Conservation (phyloP, 2,329 filamentous ascomycete species). For the Calonectria pteridis region DNA sequence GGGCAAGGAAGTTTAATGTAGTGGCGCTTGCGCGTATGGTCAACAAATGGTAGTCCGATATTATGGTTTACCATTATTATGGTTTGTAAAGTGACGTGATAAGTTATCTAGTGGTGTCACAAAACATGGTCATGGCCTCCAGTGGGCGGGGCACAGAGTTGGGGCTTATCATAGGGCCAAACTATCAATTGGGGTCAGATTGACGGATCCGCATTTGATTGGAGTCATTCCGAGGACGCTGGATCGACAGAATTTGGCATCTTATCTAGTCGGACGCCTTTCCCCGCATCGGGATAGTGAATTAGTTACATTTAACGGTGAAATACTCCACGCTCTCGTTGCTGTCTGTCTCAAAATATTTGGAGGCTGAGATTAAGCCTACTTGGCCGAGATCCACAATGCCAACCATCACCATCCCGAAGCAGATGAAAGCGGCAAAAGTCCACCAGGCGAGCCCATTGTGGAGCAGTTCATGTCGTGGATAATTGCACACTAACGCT, state of each 20-base stretch:
- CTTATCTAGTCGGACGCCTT: background rate
- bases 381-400: background rate
- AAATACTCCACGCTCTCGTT: background rate
- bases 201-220: background rate
- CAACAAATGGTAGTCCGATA: background rate
- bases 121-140: background rate
- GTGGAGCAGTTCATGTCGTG: background rate
- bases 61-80: background rate
- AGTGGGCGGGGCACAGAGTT: constrained; percentile 6
- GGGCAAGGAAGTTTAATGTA: background rate
- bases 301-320: background rate
- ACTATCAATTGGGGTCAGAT: constrained; percentile 2
- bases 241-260: background rate
- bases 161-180: constrained; percentile 3
- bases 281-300: background rate
- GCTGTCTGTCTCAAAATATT: background rate
- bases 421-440: constrained; percentile 19
- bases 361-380: background rate
- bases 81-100: background rate
- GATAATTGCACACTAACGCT: background rate
- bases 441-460: background rate
- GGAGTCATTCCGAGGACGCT: background rate
- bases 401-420: background rate
- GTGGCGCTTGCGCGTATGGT: background rate
- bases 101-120: constrained; percentile 1